Conservation (phyloP, 768 basidiomycete genomes). For the Boletus rubropictus region DNA sequence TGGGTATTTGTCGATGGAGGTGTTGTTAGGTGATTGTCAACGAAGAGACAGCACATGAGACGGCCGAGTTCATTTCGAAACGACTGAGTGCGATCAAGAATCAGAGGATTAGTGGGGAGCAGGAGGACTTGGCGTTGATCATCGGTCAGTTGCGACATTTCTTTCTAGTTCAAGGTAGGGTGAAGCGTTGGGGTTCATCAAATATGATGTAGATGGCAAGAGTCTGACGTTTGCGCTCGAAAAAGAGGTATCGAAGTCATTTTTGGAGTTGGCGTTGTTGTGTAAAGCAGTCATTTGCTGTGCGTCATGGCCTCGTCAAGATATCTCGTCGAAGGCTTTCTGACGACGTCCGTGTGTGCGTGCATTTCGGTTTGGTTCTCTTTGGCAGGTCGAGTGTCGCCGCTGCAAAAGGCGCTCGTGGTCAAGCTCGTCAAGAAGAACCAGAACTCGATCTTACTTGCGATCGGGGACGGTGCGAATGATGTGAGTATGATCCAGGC, state of each 20-base stretch:
- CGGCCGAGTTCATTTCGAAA: constrained; percentile 81
- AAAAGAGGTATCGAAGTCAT: constrained; percentile 82
- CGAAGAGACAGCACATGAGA: constrained; percentile 76
- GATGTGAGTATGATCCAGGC: constrained; percentile 99
- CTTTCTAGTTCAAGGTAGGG: neutral
- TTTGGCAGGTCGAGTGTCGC: constrained; percentile 79
- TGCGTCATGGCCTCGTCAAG: constrained; percentile 27
- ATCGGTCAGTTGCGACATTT: constrained; percentile 60
- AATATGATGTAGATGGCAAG: constrained; percentile 71
- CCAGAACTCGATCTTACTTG: constrained; percentile 85
- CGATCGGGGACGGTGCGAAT: constrained; percentile 97
- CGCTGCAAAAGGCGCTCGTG: constrained; percentile 93
- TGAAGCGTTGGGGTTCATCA: neutral
- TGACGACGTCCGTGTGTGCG: neutral
- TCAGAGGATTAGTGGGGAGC: constrained; percentile 84
- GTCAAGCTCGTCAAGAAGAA: constrained; percentile 99
- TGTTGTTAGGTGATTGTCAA: constrained; percentile 65
- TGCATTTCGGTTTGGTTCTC: neutral
- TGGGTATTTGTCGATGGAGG: neutral
- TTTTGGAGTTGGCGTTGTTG: constrained; percentile 93
- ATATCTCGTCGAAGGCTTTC: neutral
- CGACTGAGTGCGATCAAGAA: constrained; percentile 89
- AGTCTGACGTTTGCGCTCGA: constrained; percentile 89
- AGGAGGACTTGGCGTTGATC: constrained; percentile 90
- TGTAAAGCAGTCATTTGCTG: constrained; percentile 99